Percentiles rank a stretch among this genome's conserved stretches.
These are phyloP conservation scores for Trichocomaceae sp. DNA, from an alignment of 2,329 filamentous ascomycete species.

Conservation along the genomic window DNA sequence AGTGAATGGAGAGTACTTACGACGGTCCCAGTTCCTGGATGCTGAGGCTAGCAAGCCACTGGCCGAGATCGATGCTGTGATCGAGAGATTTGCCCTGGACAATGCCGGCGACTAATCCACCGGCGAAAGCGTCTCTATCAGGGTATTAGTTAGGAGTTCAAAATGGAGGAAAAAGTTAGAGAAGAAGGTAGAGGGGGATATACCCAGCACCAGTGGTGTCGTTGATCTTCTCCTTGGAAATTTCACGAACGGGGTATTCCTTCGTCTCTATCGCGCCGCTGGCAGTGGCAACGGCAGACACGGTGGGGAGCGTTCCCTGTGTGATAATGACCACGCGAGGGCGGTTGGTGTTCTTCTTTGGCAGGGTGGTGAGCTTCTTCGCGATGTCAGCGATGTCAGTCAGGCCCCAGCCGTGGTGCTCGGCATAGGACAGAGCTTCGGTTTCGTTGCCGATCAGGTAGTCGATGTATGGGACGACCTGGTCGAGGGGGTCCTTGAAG, in stretches of 20 bases:
- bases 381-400: slow-evolving; percentile 80
- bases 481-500: slow-evolving; percentile 93
- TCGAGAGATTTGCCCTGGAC: slow-evolving; percentile 76
- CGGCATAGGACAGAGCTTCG: slow-evolving; percentile 81
- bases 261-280: slow-evolving; percentile 59
- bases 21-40: slow-evolving; percentile 93
- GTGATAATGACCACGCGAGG: slow-evolving; percentile 86
- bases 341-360: slow-evolving; percentile 83
- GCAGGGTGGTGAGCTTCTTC: slow-evolving; percentile 74
- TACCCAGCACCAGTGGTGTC: slow-evolving; percentile 90
- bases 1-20: slow-evolving; percentile 52
- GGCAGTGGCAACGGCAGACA: slow-evolving; percentile 68
- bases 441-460: slow-evolving; percentile 96
- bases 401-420: slow-evolving; percentile 67
- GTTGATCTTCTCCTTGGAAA: slow-evolving; percentile 71
- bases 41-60: slow-evolving; percentile 91
- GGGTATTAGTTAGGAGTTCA: not conserved
- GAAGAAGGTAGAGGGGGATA: slow-evolving; percentile 19
- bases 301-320: slow-evolving; percentile 84
- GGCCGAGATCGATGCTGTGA: slow-evolving; percentile 78
- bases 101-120: slow-evolving; percentile 84
- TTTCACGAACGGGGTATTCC: slow-evolving; percentile 74
- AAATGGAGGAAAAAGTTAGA: not conserved
- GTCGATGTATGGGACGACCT: slow-evolving; percentile 84
- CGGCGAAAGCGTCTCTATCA: slow-evolving; percentile 80